Conservation (phyloP, 164 flowering plant species). For the Malania oleifera region DNA sequence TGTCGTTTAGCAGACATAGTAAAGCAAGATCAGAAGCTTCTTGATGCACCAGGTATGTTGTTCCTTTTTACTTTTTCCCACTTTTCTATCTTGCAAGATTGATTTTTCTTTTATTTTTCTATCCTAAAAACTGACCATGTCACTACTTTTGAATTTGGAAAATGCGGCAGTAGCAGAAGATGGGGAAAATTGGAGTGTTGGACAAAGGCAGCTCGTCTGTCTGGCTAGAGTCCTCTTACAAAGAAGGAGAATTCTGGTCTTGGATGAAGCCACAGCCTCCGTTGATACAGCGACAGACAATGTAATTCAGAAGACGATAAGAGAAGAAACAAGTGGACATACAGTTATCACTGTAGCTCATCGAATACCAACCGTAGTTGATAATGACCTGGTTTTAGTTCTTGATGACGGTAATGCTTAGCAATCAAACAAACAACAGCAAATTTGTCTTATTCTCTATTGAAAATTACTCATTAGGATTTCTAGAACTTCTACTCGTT, state of each 20-base stretch:
- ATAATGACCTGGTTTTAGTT: conserved; percentile 73
- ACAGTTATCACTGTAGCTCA: conserved; percentile 87
- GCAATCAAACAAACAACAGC: neutral
- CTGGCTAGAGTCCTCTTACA: conserved; percentile 67
- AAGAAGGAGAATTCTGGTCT: conserved; percentile 58
- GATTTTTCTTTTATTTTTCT: neutral
- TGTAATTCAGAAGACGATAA: conserved; percentile 60
- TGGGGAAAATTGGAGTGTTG: conserved; percentile 89
- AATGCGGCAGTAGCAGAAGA: conserved; percentile 64
- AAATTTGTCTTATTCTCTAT: neutral
- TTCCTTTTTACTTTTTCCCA: no score
- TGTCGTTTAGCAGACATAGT: conserved; percentile 55
- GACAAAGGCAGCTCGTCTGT: conserved; percentile 83
- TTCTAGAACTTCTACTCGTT: no score
- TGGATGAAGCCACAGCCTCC: conserved; percentile 91
- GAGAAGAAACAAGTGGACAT: conserved; percentile 56
- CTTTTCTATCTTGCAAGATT: neutral
- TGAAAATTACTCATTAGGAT: no score
- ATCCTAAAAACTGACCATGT: no score
- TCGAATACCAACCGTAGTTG: conserved; percentile 71
- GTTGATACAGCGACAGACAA: conserved; percentile 81
- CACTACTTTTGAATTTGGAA: neutral
- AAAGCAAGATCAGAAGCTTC: conserved; percentile 49
- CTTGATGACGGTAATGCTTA: conserved; percentile 60
- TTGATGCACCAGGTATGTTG: conserved; percentile 72